A percentile compares a stretch with the other conserved stretches of the same genome.
These are phyloP conservation scores for Hypoxylon fragiforme DNA, from an alignment of 495 filamentous ascomycete species.

Conservation along the genomic window DNA sequence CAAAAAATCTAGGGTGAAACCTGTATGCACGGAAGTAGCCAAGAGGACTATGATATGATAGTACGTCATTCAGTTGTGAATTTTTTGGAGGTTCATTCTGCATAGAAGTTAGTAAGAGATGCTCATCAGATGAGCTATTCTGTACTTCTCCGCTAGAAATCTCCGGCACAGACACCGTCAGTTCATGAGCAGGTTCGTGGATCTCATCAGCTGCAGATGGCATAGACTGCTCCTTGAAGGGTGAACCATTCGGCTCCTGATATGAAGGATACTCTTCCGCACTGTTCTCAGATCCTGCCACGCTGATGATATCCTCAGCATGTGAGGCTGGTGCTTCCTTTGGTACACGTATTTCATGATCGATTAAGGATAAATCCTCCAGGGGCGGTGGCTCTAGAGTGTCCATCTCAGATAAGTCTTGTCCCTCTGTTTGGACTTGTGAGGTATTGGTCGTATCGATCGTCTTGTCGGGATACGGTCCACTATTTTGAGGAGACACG, in stretches of 20 bases:
- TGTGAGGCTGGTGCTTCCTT: conserved; percentile 9
- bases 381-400: conserved; percentile 3
- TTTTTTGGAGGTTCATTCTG: conserved; percentile 30
- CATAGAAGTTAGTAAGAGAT: conserved; percentile 34
- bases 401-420: conserved; percentile 3
- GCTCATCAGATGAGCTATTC: conserved; percentile 35
- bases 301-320: neutral
- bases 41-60: conserved; percentile 81
- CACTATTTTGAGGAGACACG: neutral
- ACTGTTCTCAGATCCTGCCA: neutral
- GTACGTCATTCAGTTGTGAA: conserved; percentile 42
- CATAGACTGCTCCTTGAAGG: conserved; percentile 5
- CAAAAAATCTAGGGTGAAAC: conserved; percentile 74
- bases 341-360: conserved; percentile 19
- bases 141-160: conserved; percentile 36
- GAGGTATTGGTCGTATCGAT: too few relatives aligned
- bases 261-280: neutral
- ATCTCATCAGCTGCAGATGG: conserved; percentile 18
- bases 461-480: neutral
- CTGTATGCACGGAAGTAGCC: conserved; percentile 84
- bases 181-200: neutral
- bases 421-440: neutral
- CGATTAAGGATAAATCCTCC: conserved; percentile 9
- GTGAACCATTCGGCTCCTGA: conserved; percentile 1
- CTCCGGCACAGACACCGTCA: conserved; percentile 6